These are phyloP conservation scores for Nakazawaea pomicola DNA, from an alignment of 805 yeast species.

Conservation along the genomic window DNA sequence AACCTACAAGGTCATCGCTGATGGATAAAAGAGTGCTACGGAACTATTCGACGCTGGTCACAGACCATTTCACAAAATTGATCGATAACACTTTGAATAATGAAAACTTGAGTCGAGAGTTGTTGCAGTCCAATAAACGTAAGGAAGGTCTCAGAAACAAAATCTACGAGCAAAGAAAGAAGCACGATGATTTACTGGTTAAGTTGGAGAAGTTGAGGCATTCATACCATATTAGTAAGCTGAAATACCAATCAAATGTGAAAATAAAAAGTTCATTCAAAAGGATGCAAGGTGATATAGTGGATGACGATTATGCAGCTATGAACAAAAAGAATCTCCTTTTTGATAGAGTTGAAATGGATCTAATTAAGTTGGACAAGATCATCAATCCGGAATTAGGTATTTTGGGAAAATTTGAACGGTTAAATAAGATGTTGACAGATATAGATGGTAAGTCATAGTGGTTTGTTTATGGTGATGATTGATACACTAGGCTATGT, in stretches of 20 bases:
- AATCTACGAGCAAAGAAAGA: constrained; percentile 24
- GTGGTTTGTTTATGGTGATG: too few relatives aligned
- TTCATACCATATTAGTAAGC: constrained; percentile 15
- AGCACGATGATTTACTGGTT: constrained; percentile 19
- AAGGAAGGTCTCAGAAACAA: constrained; percentile 25
- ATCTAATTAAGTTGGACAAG: constrained; percentile 17
- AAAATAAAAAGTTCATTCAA: constrained; percentile 1
- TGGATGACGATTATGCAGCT: background rate
- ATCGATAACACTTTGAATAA: constrained; percentile 32
- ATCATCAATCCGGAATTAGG: constrained; percentile 22
- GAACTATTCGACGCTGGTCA: constrained; percentile 20
- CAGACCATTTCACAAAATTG: constrained; percentile 24
- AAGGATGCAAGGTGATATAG: constrained; percentile 1
- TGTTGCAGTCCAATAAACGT: constrained; percentile 22
- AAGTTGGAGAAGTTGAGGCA: constrained; percentile 19
- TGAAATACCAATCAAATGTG: constrained; percentile 13
- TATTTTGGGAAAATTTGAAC: constrained; percentile 22
- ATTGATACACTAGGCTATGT: background rate
- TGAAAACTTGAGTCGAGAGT: constrained; percentile 25
- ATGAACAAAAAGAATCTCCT: background rate
- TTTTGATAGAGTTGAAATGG: constrained; percentile 14
- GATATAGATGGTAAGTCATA: constrained; percentile 1
- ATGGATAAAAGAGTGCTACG: constrained; percentile 9
- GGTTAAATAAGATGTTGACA: constrained; percentile 22
- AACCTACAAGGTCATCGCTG: constrained; percentile 15